phyloP scores from a whole-genome alignment of 208 protist species.

The Leishmania lainsoni region DNA sequence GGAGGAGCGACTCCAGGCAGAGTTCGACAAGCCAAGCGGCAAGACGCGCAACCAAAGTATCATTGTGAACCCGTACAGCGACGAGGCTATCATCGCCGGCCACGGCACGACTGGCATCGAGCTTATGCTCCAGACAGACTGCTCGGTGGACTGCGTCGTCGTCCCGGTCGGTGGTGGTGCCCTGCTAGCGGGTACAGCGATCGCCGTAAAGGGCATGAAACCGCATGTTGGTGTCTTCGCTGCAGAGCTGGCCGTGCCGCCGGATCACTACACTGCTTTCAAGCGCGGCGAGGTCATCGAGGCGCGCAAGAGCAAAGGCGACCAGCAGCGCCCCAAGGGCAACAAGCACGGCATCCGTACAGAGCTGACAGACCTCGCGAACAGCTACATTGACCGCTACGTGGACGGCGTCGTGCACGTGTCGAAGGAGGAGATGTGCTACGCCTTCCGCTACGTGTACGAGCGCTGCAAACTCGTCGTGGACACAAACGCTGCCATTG shows the following conservation, averaged over 20 bases:
- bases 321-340: slow-evolving; percentile 2
- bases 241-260: slow-evolving; percentile 60
- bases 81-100: slow-evolving; percentile 90
- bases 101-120: slow-evolving; percentile 89
- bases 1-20: slow-evolving; percentile 39
- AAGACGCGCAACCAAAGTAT: slow-evolving; percentile 66
- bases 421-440: slow-evolving; percentile 45
- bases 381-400: slow-evolving; percentile 46
- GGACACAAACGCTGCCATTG: slow-evolving; percentile 69
- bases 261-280: slow-evolving; percentile 38
- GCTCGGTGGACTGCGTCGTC: slow-evolving; percentile 83
- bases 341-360: slow-evolving; percentile 25
- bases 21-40: slow-evolving; percentile 42
- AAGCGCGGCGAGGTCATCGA: slow-evolving; percentile 45
- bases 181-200: slow-evolving; percentile 83
- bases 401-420: slow-evolving; percentile 73
- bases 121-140: slow-evolving; percentile 86
- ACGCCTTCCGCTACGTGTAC: slow-evolving; percentile 79
- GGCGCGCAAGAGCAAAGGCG: slow-evolving; percentile 4
- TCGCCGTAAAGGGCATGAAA: slow-evolving; percentile 91
- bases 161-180: slow-evolving; percentile 89
- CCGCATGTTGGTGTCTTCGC: slow-evolving; percentile 89
- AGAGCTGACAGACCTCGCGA: slow-evolving; percentile 26
- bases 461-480: slow-evolving; percentile 84
- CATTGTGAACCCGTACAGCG: slow-evolving; percentile 92